Evolutionary conservation across 2,329 filamentous ascomycete species (phyloP).

Genomic region (Tolypocladium ovalisporum): DNA sequence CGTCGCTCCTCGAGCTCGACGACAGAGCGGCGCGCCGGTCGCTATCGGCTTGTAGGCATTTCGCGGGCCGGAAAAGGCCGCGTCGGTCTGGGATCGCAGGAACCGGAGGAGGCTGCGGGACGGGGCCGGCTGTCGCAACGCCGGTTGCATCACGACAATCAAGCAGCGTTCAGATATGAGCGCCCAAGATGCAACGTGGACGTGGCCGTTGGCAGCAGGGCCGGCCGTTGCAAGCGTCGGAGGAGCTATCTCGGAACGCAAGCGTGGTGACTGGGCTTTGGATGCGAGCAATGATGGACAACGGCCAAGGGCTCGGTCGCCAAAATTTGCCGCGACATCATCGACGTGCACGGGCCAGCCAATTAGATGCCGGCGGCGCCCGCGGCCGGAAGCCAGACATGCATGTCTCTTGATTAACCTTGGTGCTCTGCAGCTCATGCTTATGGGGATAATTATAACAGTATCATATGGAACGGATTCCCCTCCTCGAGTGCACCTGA

Average conservation of each 20-base stretch:
- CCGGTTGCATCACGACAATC: constrained; percentile 30
- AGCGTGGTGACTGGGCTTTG: not conserved
- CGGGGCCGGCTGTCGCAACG: constrained; percentile 34
- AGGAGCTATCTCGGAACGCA: not conserved
- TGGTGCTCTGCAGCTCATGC: not conserved
- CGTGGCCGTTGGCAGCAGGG: constrained; percentile 2
- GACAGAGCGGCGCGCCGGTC: constrained; percentile 7
- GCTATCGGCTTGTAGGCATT: constrained; percentile 4
- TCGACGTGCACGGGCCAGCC: not conserved
- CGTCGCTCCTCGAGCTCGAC: constrained; percentile 10
- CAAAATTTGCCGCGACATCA: not conserved
- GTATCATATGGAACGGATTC: not conserved
- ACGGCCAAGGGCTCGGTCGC: not conserved
- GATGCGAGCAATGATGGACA: not conserved
- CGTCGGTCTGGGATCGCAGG: constrained; percentile 59
- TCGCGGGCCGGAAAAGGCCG: constrained; percentile 36
- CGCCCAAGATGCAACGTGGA: constrained; percentile 5
- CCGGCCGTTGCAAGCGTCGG: not conserved
- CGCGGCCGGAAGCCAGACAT: not conserved
- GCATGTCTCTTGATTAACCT: not conserved
- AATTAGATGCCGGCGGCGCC: not conserved
- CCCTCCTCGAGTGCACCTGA: not conserved
- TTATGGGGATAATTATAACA: not conserved
- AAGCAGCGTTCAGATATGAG: constrained; percentile 4
- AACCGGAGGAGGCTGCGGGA: constrained; percentile 56